Evolutionary conservation across 2,329 filamentous ascomycete species (phyloP).

Genomic region (Diaporthe ilicicola): DNA sequence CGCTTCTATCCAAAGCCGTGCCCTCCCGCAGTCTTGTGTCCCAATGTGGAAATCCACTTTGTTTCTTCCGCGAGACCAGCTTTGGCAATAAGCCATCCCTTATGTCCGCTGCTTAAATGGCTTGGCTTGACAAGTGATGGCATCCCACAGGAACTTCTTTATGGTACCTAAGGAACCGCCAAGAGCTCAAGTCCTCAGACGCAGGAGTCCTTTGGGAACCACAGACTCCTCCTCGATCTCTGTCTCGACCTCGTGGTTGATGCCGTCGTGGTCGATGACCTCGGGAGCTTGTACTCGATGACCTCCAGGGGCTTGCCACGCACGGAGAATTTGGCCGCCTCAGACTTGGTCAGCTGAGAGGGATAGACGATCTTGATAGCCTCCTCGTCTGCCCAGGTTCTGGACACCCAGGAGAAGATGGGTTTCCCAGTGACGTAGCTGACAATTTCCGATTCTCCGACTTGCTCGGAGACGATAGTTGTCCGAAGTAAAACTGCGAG

Average conservation of each 20-base stretch:
- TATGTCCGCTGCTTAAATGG: background rate
- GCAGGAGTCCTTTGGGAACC: too few species aligned
- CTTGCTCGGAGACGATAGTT: background rate
- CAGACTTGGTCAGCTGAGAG: background rate
- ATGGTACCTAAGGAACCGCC: background rate
- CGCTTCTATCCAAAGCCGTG: background rate
- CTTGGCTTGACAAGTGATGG: background rate
- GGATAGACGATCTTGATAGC: background rate
- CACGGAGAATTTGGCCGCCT: background rate
- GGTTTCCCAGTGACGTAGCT: background rate
- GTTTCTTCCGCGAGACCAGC: background rate
- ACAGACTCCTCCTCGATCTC: background rate
- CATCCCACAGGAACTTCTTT: background rate
- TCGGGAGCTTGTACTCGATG: background rate
- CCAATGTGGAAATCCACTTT: background rate
- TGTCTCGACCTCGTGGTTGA: background rate
- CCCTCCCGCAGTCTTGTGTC: background rate
- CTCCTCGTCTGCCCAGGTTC: background rate
- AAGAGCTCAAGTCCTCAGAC: too few species aligned
- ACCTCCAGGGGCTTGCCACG: background rate
- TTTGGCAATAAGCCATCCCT: background rate
- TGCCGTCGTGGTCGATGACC: background rate
- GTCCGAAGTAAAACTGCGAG: background rate
- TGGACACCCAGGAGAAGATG: background rate
- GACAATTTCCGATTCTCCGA: too few species aligned